Conservation (phyloP, 1,284 basidiomycete genomes). For the Marasmius sp. region DNA sequence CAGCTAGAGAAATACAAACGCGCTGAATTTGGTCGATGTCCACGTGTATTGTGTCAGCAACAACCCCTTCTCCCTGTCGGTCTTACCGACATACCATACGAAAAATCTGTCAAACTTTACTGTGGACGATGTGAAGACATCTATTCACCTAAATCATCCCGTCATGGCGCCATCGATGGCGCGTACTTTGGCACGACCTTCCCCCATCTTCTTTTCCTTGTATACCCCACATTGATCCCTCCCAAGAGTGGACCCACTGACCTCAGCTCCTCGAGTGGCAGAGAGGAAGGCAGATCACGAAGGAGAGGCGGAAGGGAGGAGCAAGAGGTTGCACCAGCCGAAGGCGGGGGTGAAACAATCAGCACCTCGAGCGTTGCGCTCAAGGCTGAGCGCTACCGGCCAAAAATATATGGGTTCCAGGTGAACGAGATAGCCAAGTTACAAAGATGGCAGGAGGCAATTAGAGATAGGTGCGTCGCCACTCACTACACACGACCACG, state of each 20-base stretch:
- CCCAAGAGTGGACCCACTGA: slow-evolving; percentile 74
- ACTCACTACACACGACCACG: not conserved
- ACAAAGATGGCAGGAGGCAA: slow-evolving; percentile 90
- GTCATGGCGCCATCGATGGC: slow-evolving; percentile 94
- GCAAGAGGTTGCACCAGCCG: slow-evolving; percentile 40
- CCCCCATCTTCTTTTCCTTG: slow-evolving; percentile 93
- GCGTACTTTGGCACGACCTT: slow-evolving; percentile 97
- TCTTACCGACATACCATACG: slow-evolving; percentile 90
- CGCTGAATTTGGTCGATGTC: slow-evolving; percentile 94
- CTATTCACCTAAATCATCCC: slow-evolving; percentile 91
- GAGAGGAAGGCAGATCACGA: slow-evolving; percentile 21
- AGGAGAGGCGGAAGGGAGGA: slow-evolving; percentile 36
- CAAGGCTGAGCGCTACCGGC: slow-evolving; percentile 88
- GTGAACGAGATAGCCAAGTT: slow-evolving; percentile 91
- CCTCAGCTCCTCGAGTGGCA: slow-evolving; percentile 25
- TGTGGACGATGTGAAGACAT: slow-evolving; percentile 97
- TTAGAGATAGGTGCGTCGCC: slow-evolving; percentile 70
- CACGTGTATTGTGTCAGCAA: slow-evolving; percentile 88
- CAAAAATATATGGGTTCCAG: slow-evolving; percentile 94
- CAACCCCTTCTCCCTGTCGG: slow-evolving; percentile 95
- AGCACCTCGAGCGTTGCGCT: slow-evolving; percentile 79
- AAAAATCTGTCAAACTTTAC: slow-evolving; percentile 96
- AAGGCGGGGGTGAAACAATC: slow-evolving; percentile 59
- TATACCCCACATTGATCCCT: slow-evolving; percentile 89
- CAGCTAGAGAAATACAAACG: slow-evolving; percentile 97